phyloP scores from a whole-genome alignment of 352 stramenopile genomes.

The Thraustochytrium sp. region DNA sequence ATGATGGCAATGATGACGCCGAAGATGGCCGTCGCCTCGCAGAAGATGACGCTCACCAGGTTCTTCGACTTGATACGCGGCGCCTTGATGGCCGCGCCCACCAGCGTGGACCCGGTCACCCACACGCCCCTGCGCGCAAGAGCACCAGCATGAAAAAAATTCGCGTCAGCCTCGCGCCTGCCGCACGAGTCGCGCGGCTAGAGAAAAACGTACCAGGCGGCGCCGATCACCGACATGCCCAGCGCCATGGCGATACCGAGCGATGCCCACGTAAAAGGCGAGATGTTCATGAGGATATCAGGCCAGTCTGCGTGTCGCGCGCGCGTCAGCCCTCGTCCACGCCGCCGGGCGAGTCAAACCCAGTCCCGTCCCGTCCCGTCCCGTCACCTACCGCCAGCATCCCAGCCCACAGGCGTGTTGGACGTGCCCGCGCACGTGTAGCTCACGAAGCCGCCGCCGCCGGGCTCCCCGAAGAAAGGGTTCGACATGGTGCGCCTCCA shows the following conservation, averaged over 20 bases:
- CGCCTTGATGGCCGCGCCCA: conserved; percentile 95
- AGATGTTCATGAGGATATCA: conserved; percentile 71
- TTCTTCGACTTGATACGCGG: conserved; percentile 98
- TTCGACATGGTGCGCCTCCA: not conserved
- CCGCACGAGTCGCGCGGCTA: not conserved
- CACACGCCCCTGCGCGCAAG: conserved; percentile 53
- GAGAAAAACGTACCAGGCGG: conserved; percentile 80
- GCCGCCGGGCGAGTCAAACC: not conserved
- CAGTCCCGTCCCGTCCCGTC: not conserved
- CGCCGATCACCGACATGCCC: conserved; percentile 91
- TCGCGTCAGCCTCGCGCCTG: conserved; percentile 53
- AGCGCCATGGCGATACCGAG: conserved; percentile 95
- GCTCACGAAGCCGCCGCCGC: conserved; percentile 18
- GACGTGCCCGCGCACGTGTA: conserved; percentile 37
- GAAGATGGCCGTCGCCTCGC: conserved; percentile 98
- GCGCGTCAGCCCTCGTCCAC: not conserved
- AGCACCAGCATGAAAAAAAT: not conserved
- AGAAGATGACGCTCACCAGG: conserved; percentile 99
- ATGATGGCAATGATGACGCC: conserved; percentile 99
- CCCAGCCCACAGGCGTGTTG: conserved; percentile 28
- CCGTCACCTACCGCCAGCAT: conserved; percentile 33
- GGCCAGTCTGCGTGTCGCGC: conserved; percentile 45
- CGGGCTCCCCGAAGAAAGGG: not conserved
- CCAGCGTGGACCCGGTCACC: conserved; percentile 83
- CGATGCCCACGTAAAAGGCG: conserved; percentile 93